These are phyloP conservation scores for Lagerstroemia speciosa DNA, from an alignment of 345 rosid species.

Conservation along the genomic window DNA sequence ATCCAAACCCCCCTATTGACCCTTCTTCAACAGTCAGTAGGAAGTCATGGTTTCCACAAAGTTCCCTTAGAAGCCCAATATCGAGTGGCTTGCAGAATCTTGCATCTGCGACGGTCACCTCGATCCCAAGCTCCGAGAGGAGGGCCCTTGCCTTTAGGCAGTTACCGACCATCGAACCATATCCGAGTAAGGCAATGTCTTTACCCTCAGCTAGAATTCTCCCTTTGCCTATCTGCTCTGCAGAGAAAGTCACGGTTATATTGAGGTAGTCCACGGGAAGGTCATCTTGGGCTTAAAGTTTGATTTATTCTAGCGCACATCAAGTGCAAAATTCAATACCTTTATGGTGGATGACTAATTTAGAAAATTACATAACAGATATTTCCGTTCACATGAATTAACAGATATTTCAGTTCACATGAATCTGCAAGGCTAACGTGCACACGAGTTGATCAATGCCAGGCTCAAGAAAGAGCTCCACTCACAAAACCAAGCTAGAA, in stretches of 20 bases:
- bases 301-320: too few relatives aligned
- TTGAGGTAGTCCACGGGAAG: background rate
- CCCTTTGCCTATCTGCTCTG: slow-evolving; percentile 76
- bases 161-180: slow-evolving; percentile 89
- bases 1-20: slow-evolving; percentile 80
- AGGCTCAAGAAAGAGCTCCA: background rate
- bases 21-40: slow-evolving; percentile 92
- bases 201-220: slow-evolving; percentile 65
- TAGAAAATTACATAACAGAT: background rate
- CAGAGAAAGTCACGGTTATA: slow-evolving; percentile 1
- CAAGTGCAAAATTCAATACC: background rate
- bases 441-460: background rate
- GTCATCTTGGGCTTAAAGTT: background rate
- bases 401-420: background rate
- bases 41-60: slow-evolving; percentile 58
- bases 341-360: background rate
- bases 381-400: background rate
- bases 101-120: slow-evolving; percentile 87
- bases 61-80: slow-evolving; percentile 56
- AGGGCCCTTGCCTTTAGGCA: slow-evolving; percentile 78
- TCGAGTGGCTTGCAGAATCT: slow-evolving; percentile 96
- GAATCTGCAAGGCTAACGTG: background rate
- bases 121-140: slow-evolving; percentile 68
- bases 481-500: background rate
- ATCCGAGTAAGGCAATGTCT: slow-evolving; percentile 84